These are phyloP conservation scores for Sporothrix dimorphospora DNA, from an alignment of 2,329 filamentous ascomycete genomes.

Conservation along the genomic window DNA sequence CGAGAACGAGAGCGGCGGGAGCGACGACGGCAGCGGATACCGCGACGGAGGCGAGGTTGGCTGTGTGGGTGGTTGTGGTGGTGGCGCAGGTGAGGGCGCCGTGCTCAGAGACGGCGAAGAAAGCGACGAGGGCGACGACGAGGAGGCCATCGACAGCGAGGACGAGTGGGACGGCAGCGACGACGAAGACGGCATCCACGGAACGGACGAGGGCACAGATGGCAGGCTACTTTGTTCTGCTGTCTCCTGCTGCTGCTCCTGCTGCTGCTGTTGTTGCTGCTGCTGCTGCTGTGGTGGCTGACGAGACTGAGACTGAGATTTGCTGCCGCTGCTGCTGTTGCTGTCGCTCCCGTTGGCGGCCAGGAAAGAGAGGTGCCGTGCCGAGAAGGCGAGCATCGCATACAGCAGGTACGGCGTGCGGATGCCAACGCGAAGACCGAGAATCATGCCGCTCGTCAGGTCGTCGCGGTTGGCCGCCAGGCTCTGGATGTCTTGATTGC, in stretches of 20 bases:
- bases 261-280: too few species aligned
- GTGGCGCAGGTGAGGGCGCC: not conserved
- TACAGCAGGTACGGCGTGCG: slow-evolving; percentile 43
- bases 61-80: too few species aligned
- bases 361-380: slow-evolving; percentile 41
- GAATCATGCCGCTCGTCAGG: slow-evolving; percentile 30
- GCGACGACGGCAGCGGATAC: not conserved
- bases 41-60: too few species aligned
- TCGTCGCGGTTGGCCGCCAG: slow-evolving; percentile 35
- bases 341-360: not conserved
- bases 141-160: not conserved
- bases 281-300: not conserved
- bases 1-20: slow-evolving; percentile 4
- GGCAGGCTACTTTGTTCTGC: not conserved
- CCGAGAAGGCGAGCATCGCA: slow-evolving; percentile 44
- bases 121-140: not conserved
- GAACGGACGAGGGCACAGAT: not conserved
- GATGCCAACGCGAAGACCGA: slow-evolving; percentile 37
- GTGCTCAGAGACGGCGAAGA: not conserved
- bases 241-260: not conserved
- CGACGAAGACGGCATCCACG: not conserved
- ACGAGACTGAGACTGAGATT: not conserved
- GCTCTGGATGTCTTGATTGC: slow-evolving; percentile 37
- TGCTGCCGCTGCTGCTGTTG: not conserved
- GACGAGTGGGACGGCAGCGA: not conserved